Evolutionary conservation across 208 protist genomes (phyloP), one percentile per base, ranked within the genome.

Genomic region (Leishmania braziliensis): DNA sequence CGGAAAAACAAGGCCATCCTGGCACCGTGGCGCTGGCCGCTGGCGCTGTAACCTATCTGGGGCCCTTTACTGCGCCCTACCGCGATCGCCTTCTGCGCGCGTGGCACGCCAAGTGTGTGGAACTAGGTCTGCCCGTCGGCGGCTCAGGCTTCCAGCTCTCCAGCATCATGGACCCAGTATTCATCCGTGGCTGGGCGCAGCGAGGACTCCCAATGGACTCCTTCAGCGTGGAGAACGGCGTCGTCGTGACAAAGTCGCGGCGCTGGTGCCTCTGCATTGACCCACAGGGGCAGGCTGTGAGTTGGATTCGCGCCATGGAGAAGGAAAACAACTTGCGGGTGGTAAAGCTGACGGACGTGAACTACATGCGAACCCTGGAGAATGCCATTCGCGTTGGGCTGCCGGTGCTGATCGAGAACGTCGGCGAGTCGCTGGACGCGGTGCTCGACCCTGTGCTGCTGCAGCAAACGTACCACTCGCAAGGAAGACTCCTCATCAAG

Each of bases 361-460:
- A 97, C 58, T 98, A 98, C 83, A 94, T 99, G 90, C 95, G 95
- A 65, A 93, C 94, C 12, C 87, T 99, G 23, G 96, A 99, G 83
- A 97, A 97, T 77, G 93, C 97, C 20, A 99, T 99, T 80, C 91
- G 92, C 26, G 97, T 98, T 10, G 99, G 99, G 14, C 89, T 97
- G 66, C 99, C 98, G 36, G 97, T 99, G 39, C 88, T 99, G 20
- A 86, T 99, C 58, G 99, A 99, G 80, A 99, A 98, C 81, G 93
- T 99, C 23, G 94, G 93, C 58, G 98, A 99, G 90, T 89, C 91
- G 48, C 90, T 99, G n/a, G 99, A 99, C 83, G 97, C 99, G n/a
- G 92, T 95, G 29, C 85, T 99, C 2, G 97, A 99, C 85, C 90
- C 98, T 26, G 85, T 99, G 65, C 89, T 99, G n/a, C 88, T 99